Evolutionary conservation across 352 stramenopile genomes (phyloP).

Genomic region (Plasmopara muralis): DNA sequence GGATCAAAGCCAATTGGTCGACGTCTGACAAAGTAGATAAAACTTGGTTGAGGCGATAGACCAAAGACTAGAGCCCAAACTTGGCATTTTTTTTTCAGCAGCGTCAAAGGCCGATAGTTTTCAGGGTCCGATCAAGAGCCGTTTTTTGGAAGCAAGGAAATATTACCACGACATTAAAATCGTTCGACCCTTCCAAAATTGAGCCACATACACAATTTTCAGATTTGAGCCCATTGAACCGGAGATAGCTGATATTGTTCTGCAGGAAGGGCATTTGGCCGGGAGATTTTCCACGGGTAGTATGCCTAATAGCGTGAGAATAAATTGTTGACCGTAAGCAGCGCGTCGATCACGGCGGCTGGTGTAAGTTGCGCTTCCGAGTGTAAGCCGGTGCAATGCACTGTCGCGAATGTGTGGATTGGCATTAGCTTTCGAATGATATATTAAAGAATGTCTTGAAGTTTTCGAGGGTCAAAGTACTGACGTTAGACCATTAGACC

Average conservation of each 20-base stretch:
- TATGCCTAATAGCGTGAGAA: not conserved
- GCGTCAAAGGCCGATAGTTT: not conserved
- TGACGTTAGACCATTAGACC: not conserved
- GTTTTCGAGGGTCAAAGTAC: not conserved
- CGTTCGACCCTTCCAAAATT: not conserved
- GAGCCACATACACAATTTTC: not conserved
- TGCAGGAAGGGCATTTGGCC: not conserved
- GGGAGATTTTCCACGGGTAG: not conserved
- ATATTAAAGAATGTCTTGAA: not conserved
- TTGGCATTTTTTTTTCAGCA: not conserved
- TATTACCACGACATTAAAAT: not conserved
- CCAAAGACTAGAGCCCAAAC: not conserved
- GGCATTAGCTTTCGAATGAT: not conserved
- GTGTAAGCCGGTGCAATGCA: no score
- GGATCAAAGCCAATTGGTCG: not conserved
- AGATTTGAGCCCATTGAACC: not conserved
- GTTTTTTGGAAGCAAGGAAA: not conserved
- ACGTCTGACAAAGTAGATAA: not conserved
- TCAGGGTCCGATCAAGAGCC: not conserved
- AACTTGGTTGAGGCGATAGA: not conserved
- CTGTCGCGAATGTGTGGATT: not conserved
- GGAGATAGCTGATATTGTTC: slow-evolving; percentile 3
- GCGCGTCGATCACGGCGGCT: not conserved
- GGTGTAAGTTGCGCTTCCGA: no score
- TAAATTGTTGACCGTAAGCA: not conserved